phyloP scores from a whole-genome alignment of 495 filamentous ascomycete species.

The Penicillium riverlandense region DNA sequence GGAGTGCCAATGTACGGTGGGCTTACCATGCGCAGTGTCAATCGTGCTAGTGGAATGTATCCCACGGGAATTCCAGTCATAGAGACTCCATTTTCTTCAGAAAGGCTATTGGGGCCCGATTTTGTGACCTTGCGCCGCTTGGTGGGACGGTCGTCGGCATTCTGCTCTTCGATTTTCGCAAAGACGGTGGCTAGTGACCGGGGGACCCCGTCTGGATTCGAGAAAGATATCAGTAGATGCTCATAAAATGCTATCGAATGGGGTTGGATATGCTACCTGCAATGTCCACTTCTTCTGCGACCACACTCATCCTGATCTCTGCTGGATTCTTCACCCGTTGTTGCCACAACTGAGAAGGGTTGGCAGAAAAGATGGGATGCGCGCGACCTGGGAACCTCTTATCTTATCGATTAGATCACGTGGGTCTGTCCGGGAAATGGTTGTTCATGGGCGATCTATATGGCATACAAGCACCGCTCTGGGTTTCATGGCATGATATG shows the following conservation, averaged over 20 bases:
- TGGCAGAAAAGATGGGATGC: no score
- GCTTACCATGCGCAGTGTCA: slow-evolving; percentile 28
- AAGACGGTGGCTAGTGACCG: slow-evolving; percentile 18
- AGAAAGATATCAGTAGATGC: slow-evolving; percentile 3
- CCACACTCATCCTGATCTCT: neutral
- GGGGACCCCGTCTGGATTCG: slow-evolving; percentile 17
- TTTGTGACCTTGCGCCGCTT: slow-evolving; percentile 33
- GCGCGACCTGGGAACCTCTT: no score
- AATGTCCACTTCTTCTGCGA: slow-evolving; percentile 12
- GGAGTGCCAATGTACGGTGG: neutral
- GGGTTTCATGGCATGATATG: no score
- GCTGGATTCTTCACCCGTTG: no score
- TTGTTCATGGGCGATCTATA: no score
- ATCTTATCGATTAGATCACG: no score
- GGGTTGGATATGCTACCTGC: slow-evolving; percentile 10
- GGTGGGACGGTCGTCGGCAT: slow-evolving; percentile 11
- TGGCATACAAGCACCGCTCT: no score
- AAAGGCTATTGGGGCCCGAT: slow-evolving; percentile 12
- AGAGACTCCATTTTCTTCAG: slow-evolving; percentile 11
- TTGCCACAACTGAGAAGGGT: no score
- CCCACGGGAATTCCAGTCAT: slow-evolving; percentile 17
- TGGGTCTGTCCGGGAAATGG: no score
- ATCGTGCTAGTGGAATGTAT: slow-evolving; percentile 31
- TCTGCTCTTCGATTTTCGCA: slow-evolving; percentile 5
- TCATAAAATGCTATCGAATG: neutral